phyloP scores from a whole-genome alignment of 1,284 basidiomycete genomes.

The Inonotus hispidus region DNA sequence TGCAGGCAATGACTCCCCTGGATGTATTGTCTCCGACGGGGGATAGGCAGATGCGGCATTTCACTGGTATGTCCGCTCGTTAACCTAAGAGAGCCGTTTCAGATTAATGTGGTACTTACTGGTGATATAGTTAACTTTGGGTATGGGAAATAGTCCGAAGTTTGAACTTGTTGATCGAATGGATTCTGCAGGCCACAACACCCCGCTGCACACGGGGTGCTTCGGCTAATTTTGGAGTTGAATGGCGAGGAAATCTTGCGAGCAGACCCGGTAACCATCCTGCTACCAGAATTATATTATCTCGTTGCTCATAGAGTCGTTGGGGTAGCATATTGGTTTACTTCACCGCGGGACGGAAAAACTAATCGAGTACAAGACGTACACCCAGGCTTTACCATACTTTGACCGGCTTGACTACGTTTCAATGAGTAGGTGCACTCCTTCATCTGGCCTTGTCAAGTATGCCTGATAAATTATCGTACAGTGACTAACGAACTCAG shows the following conservation, averaged over 20 bases:
- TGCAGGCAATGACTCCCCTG: slow-evolving; percentile 71
- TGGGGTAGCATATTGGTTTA: slow-evolving; percentile 82
- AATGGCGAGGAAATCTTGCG: slow-evolving; percentile 96
- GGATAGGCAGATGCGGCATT: slow-evolving; percentile 86
- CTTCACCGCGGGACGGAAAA: slow-evolving; percentile 98
- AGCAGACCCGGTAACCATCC: slow-evolving; percentile 75
- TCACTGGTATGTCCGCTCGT: slow-evolving; percentile 57
- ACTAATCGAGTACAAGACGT: slow-evolving; percentile 99
- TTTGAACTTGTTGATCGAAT: background rate
- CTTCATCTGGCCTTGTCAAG: background rate
- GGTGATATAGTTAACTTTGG: slow-evolving; percentile 77
- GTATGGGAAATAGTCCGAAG: slow-evolving; percentile 34
- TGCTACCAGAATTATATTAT: slow-evolving; percentile 3
- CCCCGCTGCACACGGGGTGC: slow-evolving; percentile 97
- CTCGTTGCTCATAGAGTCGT: slow-evolving; percentile 4
- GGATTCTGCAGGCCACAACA: slow-evolving; percentile 76
- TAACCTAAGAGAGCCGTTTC: background rate
- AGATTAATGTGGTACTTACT: background rate
- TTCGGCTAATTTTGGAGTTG: slow-evolving; percentile 95
- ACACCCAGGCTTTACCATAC: slow-evolving; percentile 97
- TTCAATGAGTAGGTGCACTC: slow-evolving; percentile 78
- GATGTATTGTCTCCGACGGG: slow-evolving; percentile 78
- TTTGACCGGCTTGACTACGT: slow-evolving; percentile 99
- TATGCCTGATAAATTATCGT: background rate
- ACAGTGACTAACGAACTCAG: slow-evolving; percentile 95